These are phyloP conservation scores for Pythium volutum DNA, from an alignment of 352 stramenopile genomes.

Conservation along the genomic window DNA sequence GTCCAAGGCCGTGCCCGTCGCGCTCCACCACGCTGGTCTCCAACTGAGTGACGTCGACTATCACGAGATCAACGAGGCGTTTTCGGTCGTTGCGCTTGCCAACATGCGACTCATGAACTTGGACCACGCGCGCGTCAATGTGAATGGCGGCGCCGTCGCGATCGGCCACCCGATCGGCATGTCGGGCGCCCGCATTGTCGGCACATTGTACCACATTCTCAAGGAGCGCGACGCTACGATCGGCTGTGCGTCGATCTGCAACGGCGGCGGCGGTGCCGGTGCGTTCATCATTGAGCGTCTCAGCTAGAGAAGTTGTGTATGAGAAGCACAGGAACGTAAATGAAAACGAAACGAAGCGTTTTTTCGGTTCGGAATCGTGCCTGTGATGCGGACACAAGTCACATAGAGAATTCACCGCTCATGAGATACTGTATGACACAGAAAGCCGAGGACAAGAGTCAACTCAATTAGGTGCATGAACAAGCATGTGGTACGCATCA, in stretches of 20 bases:
- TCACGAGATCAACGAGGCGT: constrained; percentile 99
- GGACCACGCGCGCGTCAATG: constrained; percentile 92
- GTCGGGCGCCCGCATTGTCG: constrained; percentile 93
- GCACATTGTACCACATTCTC: constrained; percentile 93
- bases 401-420: no score
- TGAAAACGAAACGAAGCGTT: no score
- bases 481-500: no score
- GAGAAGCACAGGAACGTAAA: no score
- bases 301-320: constrained; percentile 31
- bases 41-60: constrained; percentile 94
- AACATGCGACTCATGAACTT: constrained; percentile 96
- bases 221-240: constrained; percentile 94
- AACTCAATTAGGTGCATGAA: no score
- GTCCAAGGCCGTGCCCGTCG: constrained; percentile 92
- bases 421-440: no score
- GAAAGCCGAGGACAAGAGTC: no score
- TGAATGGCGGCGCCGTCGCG: constrained; percentile 93
- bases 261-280: constrained; percentile 96
- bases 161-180: constrained; percentile 84
- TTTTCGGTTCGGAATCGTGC: no score
- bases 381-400: no score
- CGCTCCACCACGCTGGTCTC: constrained; percentile 90
- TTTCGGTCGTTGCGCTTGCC: constrained; percentile 95
- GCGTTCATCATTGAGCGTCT: constrained; percentile 95
- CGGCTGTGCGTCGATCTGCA: constrained; percentile 97